Percentiles rank a stretch among this genome's conserved stretches.
Evolutionary conservation across 192 early-diverging fungal species (phyloP).

Genomic region (Coemansia sp.): DNA sequence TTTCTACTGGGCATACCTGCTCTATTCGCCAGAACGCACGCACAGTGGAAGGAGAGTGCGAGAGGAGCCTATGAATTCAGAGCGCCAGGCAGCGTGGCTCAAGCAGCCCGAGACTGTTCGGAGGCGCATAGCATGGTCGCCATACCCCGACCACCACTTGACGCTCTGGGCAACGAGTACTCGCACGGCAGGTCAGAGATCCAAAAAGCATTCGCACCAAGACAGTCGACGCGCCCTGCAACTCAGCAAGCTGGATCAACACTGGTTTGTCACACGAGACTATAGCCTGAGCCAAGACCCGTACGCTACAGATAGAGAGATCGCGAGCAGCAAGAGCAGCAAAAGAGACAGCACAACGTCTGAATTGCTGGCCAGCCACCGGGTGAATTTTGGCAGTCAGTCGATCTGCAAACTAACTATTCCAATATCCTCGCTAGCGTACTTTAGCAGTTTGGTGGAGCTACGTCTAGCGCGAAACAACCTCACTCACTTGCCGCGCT

Average conservation of each 20-base stretch:
- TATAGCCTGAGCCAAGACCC: background rate
- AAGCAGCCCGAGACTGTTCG: too few relatives aligned
- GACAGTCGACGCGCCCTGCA: conserved; percentile 4
- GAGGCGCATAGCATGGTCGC: conserved; percentile 40
- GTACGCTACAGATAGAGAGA: too few relatives aligned
- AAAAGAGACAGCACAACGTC: conserved; percentile 8
- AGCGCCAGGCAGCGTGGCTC: too few relatives aligned
- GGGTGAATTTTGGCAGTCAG: conserved; percentile 39
- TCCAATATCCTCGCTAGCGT: conserved; percentile 13
- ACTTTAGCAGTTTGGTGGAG: conserved; percentile 25
- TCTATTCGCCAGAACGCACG: too few relatives aligned
- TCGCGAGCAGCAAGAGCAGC: background rate
- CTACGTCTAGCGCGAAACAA: conserved; percentile 47
- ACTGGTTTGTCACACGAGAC: conserved; percentile 44
- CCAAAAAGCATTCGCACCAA: background rate
- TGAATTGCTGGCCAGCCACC: conserved; percentile 34
- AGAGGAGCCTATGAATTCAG: too few relatives aligned
- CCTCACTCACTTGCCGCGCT: conserved; percentile 14
- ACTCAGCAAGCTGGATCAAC: background rate
- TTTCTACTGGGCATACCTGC: too few relatives aligned
- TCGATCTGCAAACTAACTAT: conserved; percentile 22
- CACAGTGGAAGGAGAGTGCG: too few relatives aligned
- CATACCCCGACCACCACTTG: conserved; percentile 43
- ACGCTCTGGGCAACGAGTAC: conserved; percentile 36
- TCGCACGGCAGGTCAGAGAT: background rate